Evolutionary conservation across 768 basidiomycete species (phyloP), one percentile per base, ranked within the genome.

Genomic region (Tricholoma terreum): DNA sequence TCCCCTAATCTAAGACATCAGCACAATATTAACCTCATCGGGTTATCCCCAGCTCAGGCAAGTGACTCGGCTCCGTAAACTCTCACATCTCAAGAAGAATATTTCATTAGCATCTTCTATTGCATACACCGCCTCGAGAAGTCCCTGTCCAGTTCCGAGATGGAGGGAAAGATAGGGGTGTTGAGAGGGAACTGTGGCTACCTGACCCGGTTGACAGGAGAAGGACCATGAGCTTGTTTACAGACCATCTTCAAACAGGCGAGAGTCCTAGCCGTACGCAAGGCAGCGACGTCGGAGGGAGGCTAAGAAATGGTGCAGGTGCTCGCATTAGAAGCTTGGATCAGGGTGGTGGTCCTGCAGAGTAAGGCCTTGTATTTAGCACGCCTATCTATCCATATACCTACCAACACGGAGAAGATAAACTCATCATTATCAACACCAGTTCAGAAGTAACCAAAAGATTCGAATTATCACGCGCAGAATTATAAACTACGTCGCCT

Each of bases 21-120:
- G 62, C 80, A 74, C 55, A 89, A 84, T 69, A 67, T 89, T 52
- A 81, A 82, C 63, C 69, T 90, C 54, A 79, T 89, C 64, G 86
- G 84, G 4, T 78, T 91, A 58, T 90, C 90, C 31, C 86, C 89
- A 10, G 87, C 87, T 31, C 87, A 90, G 77, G 86, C 86, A 66
- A 54, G 73, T 59, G 12, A 54, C 45, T 31, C 30, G 17, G 60
- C 36, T 30, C 31, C 50, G 6, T 38, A 15, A 15, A 35, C 30
- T 27, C 15, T 33, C 10, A 35, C 27, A 11, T 49, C 58, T 58
- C 19, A 57, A 52, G 14, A 15, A 22, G 55, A 21, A 50, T 19
- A 27, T 63, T 22, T 42, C 4, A 59, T n/a, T 65, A 84, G 81
- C 87, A 84, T 62, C 69, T 87, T n/a, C 66, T 90, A 10, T 71